Conservation (phyloP, 306 rosid genomes). For the Cyclanthera cordifolia region DNA sequence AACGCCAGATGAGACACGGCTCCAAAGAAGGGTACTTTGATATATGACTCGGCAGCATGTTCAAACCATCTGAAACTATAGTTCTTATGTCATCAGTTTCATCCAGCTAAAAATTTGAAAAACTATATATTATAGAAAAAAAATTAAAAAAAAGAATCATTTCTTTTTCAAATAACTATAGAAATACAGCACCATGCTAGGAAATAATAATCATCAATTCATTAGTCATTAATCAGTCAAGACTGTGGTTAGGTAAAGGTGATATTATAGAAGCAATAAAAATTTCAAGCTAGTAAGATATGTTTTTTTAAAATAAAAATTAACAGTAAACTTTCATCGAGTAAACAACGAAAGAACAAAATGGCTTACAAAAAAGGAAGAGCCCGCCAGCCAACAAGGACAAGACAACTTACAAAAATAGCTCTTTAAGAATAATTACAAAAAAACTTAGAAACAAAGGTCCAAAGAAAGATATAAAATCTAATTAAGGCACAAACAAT, state of each 20-base stretch:
- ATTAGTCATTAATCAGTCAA: background rate
- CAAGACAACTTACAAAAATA: too few relatives aligned
- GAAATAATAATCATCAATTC: background rate
- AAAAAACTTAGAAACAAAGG: too few relatives aligned
- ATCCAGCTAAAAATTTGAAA: slow-evolving; percentile 5
- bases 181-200: background rate
- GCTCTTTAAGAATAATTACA: too few relatives aligned
- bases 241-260: background rate
- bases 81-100: slow-evolving; percentile 31
- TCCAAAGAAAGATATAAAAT: too few relatives aligned
- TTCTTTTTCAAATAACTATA: background rate
- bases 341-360: too few relatives aligned
- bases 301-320: too few relatives aligned
- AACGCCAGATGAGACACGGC: slow-evolving; percentile 78
- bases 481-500: too few relatives aligned
- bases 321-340: too few relatives aligned
- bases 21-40: slow-evolving; percentile 78
- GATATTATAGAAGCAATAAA: background rate
- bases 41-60: slow-evolving; percentile 54
- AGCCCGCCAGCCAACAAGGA: too few relatives aligned
- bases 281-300: background rate
- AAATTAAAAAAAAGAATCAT: background rate
- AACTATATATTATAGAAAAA: background rate
- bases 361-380: too few relatives aligned
- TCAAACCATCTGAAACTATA: slow-evolving; percentile 95